Evolutionary conservation across 208 protist species (phyloP).

Genomic region (Porcisia hertigi): DNA sequence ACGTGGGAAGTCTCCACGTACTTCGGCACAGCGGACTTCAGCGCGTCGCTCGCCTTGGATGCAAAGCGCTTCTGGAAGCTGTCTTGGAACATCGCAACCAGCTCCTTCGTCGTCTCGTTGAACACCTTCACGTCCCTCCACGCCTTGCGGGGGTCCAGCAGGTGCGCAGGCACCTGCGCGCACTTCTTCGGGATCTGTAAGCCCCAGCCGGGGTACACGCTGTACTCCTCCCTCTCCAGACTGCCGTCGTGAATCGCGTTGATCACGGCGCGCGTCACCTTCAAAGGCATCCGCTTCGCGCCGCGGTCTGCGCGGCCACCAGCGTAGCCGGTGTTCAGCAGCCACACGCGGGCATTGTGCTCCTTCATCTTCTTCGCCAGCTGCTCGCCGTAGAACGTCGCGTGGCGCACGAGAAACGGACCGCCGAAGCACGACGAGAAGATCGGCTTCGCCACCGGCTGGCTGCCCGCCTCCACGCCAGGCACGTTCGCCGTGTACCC

Average conservation of each 20-base stretch:
- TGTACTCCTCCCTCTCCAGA: slow-evolving; percentile 76
- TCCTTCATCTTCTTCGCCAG: slow-evolving; percentile 93
- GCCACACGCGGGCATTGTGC: slow-evolving; percentile 86
- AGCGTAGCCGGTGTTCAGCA: slow-evolving; percentile 96
- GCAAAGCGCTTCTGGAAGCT: slow-evolving; percentile 93
- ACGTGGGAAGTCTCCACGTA: slow-evolving; percentile 52
- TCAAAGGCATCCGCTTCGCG: slow-evolving; percentile 89
- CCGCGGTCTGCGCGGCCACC: slow-evolving; percentile 87
- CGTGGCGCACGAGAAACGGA: slow-evolving; percentile 96
- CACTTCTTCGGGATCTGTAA: slow-evolving; percentile 85
- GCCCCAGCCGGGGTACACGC: slow-evolving; percentile 85
- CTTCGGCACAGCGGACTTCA: slow-evolving; percentile 85
- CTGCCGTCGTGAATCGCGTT: slow-evolving; percentile 95
- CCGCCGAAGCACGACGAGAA: slow-evolving; percentile 97
- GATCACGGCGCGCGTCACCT: slow-evolving; percentile 95
- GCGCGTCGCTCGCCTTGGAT: slow-evolving; percentile 69
- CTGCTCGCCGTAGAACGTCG: slow-evolving; percentile 95
- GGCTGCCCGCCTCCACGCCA: slow-evolving; percentile 94
- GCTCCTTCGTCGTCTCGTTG: slow-evolving; percentile 75
- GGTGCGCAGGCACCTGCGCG: slow-evolving; percentile 73
- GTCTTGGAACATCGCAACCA: slow-evolving; percentile 91
- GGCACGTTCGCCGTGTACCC: slow-evolving; percentile 95
- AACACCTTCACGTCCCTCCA: slow-evolving; percentile 91
- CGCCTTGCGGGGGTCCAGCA: slow-evolving; percentile 90
- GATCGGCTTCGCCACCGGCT: slow-evolving; percentile 86